These are phyloP conservation scores for Agaricus subrufescens DNA, from an alignment of 768 basidiomycete genomes.

Conservation along the genomic window DNA sequence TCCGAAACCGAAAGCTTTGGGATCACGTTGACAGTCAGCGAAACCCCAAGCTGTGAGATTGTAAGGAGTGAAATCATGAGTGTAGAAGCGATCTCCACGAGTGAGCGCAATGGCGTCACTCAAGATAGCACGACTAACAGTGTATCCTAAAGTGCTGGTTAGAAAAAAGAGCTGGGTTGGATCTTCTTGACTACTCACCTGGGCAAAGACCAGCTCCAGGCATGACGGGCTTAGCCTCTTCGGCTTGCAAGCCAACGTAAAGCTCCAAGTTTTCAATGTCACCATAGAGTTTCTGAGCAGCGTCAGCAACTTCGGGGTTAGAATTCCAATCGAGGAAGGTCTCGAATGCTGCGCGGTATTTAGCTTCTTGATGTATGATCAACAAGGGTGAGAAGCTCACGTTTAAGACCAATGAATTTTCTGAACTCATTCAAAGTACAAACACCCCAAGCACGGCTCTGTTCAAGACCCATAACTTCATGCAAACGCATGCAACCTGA, in stretches of 20 bases:
- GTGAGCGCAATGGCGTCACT: slow-evolving; percentile 84
- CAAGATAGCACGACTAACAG: slow-evolving; percentile 80
- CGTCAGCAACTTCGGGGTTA: slow-evolving; percentile 57
- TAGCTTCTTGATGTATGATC: background rate
- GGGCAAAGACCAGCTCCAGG: slow-evolving; percentile 85
- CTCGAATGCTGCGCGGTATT: slow-evolving; percentile 45
- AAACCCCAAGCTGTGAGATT: slow-evolving; percentile 86
- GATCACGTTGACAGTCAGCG: slow-evolving; percentile 74
- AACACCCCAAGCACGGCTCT: slow-evolving; percentile 73
- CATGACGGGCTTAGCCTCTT: slow-evolving; percentile 68
- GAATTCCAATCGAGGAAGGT: slow-evolving; percentile 83
- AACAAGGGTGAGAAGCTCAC: slow-evolving; percentile 32
- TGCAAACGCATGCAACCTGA: slow-evolving; percentile 63
- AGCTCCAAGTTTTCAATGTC: slow-evolving; percentile 74
- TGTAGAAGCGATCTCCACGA: slow-evolving; percentile 80
- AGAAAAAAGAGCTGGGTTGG: too few species aligned
- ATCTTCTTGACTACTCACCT: slow-evolving; percentile 34
- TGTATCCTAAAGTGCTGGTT: slow-evolving; percentile 48
- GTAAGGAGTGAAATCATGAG: slow-evolving; percentile 74
- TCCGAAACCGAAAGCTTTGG: slow-evolving; percentile 68
- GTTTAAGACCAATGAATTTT: slow-evolving; percentile 73
- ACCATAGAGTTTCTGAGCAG: slow-evolving; percentile 76
- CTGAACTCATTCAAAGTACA: slow-evolving; percentile 85
- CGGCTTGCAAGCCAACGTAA: slow-evolving; percentile 78
- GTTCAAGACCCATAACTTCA: slow-evolving; percentile 82